Evolutionary conservation across 2,329 filamentous ascomycete genomes (phyloP), one percentile per base, ranked within the genome.

Genomic region (Trichoderma sp.): DNA sequence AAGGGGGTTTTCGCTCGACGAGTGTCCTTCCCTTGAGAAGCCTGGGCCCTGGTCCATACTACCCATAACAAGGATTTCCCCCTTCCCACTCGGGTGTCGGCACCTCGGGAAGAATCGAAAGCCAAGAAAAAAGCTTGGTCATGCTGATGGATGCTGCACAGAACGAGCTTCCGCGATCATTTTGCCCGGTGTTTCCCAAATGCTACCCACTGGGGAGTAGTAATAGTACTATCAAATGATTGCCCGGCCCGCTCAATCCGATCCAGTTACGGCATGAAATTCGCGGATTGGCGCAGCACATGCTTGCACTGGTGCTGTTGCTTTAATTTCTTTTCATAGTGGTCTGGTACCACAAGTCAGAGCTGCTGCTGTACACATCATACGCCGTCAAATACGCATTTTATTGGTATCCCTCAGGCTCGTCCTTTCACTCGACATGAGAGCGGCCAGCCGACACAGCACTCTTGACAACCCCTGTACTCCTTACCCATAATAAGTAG

Each of bases 71-170:
- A 21, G 43, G 43, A 49, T 21, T 11, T 18, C 18, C 43, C 43
- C 43, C 43, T n/a, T 10, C 39, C 18, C 39, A n/a, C 39, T n/a
- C 43, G 43, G 43, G 10, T 49, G 18, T 46, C 43, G 43, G 43
- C n/a, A 49, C n/a, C 2, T 49, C n/a, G 46, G 46, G 24, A 21
- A 37, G n/a, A 58, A 24, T 26, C 10, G 1, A 14, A 18, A 59
- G 59, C 59, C 59, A 60, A 60, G 59, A 24, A 49, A 43, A 60
- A 60, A 60, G 59, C 59, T 60, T 60, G 59, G 59, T 49, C 30
- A n/a, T 60, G 59, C 10, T n/a, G 18, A 18, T 49, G 46, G 32
- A 28, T 21, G 59, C 59, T n/a, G 16, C 21, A 59, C 43, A 39
- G 24, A 11, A 16, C 18, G 16, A 18, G n/a, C n/a, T 14, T 5